A percentile compares a stretch with the other conserved stretches of the same genome.
These are phyloP conservation scores for Leptodermis oblonga DNA, from an alignment of 257 asterid genomes.

Conservation along the genomic window DNA sequence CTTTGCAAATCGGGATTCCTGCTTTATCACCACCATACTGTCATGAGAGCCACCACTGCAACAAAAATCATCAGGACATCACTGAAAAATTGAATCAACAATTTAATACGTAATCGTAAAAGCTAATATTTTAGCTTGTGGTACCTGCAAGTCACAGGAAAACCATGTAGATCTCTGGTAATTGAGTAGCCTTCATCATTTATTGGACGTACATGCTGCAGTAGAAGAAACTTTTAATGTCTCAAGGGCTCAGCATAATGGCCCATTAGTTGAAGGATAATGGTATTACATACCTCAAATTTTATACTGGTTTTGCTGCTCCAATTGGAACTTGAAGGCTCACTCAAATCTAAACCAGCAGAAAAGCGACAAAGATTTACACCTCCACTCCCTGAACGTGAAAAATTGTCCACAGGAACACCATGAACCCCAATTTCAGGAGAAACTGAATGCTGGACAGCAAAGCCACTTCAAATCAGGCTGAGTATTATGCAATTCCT, in stretches of 20 bases:
- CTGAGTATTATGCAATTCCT: slow-evolving; percentile 1
- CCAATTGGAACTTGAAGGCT: slow-evolving; percentile 93
- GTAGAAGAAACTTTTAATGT: slow-evolving; percentile 5
- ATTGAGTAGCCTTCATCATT: slow-evolving; percentile 79
- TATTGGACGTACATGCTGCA: slow-evolving; percentile 78
- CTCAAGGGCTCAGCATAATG: background rate
- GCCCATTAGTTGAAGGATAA: slow-evolving; percentile 9
- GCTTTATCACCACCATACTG: slow-evolving; percentile 86
- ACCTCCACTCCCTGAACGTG: slow-evolving; percentile 85
- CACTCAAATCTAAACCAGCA: slow-evolving; percentile 84
- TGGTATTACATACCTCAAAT: slow-evolving; percentile 55
- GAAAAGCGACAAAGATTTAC: slow-evolving; percentile 84
- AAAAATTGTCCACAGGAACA: slow-evolving; percentile 71
- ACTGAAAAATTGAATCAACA: slow-evolving; percentile 13
- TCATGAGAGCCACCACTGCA: slow-evolving; percentile 83
- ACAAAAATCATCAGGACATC: slow-evolving; percentile 21
- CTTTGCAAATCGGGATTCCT: slow-evolving; percentile 86
- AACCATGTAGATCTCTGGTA: slow-evolving; percentile 82
- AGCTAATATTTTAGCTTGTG: slow-evolving; percentile 13
- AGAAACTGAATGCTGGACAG: slow-evolving; percentile 74
- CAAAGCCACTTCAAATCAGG: slow-evolving; percentile 28
- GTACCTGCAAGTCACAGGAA: slow-evolving; percentile 95
- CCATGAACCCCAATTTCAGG: slow-evolving; percentile 93
- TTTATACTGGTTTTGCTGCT: slow-evolving; percentile 91
- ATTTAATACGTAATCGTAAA: slow-evolving; percentile 12